Evolutionary conservation across 2,329 filamentous ascomycete species (phyloP).

Genomic region (Colletotrichum echinochloae): DNA sequence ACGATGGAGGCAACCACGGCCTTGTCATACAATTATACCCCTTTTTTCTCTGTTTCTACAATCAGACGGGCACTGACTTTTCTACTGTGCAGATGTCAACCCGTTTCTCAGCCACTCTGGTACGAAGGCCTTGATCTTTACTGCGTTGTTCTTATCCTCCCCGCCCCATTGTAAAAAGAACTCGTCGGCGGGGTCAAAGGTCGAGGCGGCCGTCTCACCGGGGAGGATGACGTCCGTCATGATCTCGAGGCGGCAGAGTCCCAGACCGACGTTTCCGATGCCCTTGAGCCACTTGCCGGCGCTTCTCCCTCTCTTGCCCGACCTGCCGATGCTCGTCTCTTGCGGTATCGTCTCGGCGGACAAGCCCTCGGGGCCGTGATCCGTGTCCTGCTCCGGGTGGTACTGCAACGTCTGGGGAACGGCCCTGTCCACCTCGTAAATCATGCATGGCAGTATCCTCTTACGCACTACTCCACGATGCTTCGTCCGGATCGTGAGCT

Average conservation of each 20-base stretch:
- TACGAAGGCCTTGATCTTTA: conserved; percentile 83
- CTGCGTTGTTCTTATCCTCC: conserved; percentile 49
- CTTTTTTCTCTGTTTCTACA: conserved; percentile 33
- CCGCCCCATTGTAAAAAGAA: conserved; percentile 40
- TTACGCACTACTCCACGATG: conserved; percentile 95
- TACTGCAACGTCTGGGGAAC: conserved; percentile 61
- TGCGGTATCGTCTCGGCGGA: conserved; percentile 55
- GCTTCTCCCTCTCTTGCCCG: conserved; percentile 72
- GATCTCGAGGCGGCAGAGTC: conserved; percentile 85
- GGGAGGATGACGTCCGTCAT: conserved; percentile 87
- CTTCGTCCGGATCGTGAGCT: conserved; percentile 94
- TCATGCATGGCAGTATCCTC: conserved; percentile 82
- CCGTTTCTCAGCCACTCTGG: conserved; percentile 76
- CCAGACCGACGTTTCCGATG: conserved; percentile 88
- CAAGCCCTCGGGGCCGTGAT: conserved; percentile 45
- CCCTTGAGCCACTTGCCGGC: conserved; percentile 85
- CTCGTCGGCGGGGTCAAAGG: conserved; percentile 62
- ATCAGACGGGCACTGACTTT: conserved; percentile 22
- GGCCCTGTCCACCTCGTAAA: conserved; percentile 69
- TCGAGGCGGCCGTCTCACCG: conserved; percentile 75
- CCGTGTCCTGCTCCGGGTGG: conserved; percentile 47
- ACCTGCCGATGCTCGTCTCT: conserved; percentile 63
- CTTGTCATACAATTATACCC: conserved; percentile 36
- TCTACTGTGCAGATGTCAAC: conserved; percentile 45
- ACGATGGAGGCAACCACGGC: conserved; percentile 7